Conservation (phyloP, 116 monocot species). For the Iris pallida region DNA sequence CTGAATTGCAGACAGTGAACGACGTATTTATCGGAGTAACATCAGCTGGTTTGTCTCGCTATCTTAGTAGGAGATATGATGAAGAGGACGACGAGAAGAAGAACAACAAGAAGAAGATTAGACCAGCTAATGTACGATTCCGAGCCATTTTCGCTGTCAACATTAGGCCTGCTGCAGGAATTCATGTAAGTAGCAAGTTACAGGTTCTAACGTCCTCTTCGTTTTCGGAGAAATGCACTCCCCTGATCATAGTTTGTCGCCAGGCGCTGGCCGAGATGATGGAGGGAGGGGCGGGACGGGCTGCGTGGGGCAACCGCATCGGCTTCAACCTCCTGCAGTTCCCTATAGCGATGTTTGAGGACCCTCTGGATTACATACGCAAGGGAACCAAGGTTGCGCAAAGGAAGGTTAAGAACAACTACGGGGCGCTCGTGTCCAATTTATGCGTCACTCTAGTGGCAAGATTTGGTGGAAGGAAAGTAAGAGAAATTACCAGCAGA, state of each 20-base stretch:
- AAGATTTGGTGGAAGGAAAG: conserved; percentile 33
- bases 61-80: conserved; percentile 15
- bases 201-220: background rate
- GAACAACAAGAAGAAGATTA: background rate
- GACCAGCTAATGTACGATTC: background rate
- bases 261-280: conserved; percentile 20
- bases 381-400: background rate
- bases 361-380: conserved; percentile 3
- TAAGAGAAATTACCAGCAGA: conserved; percentile 4
- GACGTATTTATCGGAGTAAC: conserved; percentile 33
- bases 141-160: conserved; percentile 12
- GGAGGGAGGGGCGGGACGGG: background rate
- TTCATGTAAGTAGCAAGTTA: conserved; percentile 9
- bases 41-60: conserved; percentile 28
- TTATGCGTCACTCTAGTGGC: conserved; percentile 7
- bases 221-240: background rate
- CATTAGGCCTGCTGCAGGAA: background rate
- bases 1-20: conserved; percentile 21
- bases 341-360: conserved; percentile 6
- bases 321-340: background rate
- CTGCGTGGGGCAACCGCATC: conserved; percentile 7
- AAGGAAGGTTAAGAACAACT: conserved; percentile 1
- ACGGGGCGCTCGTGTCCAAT: conserved; percentile 24
- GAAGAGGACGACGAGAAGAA: background rate
- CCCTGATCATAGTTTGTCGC: background rate